A percentile compares a stretch with the other conserved stretches of the same genome.
Conservation (phyloP, 2,329 filamentous ascomycete genomes). For the Lachnellula suecica region DNA sequence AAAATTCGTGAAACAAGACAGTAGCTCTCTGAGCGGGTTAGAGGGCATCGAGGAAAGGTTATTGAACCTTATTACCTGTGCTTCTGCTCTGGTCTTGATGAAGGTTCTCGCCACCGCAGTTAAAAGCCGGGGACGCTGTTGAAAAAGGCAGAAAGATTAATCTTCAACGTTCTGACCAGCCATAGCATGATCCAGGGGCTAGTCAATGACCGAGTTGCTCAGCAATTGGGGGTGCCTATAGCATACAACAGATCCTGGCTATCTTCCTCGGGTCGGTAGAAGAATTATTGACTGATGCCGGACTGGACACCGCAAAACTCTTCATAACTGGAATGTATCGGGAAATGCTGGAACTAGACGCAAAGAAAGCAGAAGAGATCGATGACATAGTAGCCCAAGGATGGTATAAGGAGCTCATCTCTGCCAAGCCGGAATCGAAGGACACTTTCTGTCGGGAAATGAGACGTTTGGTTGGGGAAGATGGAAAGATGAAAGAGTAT, state of each 20-base stretch:
- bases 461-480: conserved; percentile 9
- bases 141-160: conserved; percentile 15
- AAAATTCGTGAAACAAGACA: conserved; percentile 14
- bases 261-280: conserved; percentile 6
- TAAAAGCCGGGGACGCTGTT: conserved; percentile 16
- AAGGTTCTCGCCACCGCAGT: conserved; percentile 10
- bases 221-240: conserved; percentile 6
- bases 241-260: conserved; percentile 5
- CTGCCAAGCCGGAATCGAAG: conserved; percentile 3
- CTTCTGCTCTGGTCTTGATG: conserved; percentile 9
- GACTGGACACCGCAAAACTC: conserved; percentile 10
- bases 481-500: conserved; percentile 12
- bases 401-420: conserved; percentile 13
- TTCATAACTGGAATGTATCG: conserved; percentile 14
- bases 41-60: conserved; percentile 6
- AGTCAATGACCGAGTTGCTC: conserved; percentile 10
- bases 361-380: conserved; percentile 9
- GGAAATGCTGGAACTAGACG: conserved; percentile 1
- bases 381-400: conserved; percentile 10
- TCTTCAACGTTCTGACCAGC: conserved; percentile 14
- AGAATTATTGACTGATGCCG: conserved; percentile 10
- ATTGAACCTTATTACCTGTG: conserved; percentile 14
- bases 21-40: conserved; percentile 6
- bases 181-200: conserved; percentile 11
- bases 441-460: conserved; percentile 14